Conservation (phyloP, 2,329 filamentous ascomycete genomes). For the Neophaeococcomyces aloes region DNA sequence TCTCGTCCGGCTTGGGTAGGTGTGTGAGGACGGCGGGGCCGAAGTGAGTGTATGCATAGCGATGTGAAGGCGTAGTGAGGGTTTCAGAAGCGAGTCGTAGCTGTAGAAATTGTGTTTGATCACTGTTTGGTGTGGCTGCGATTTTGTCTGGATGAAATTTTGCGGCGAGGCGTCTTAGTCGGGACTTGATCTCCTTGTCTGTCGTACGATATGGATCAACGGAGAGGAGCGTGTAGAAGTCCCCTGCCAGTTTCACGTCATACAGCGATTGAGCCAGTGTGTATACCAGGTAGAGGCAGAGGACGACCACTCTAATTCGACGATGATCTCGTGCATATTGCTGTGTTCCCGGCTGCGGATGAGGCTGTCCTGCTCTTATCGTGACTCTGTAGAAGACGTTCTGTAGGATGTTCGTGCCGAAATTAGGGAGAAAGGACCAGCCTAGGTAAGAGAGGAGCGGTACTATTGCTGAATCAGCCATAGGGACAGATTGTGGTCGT, state of each 20-base stretch:
- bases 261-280: slow-evolving; percentile 88
- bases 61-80: slow-evolving; percentile 60
- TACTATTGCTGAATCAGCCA: slow-evolving; percentile 29
- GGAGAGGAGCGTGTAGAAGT: slow-evolving; percentile 70
- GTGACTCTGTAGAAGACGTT: slow-evolving; percentile 75
- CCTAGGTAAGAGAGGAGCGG: slow-evolving; percentile 46
- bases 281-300: slow-evolving; percentile 75
- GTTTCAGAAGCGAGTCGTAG: slow-evolving; percentile 77
- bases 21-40: slow-evolving; percentile 55
- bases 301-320: slow-evolving; percentile 71
- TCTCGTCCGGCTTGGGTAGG: slow-evolving; percentile 31
- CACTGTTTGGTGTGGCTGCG: slow-evolving; percentile 15
- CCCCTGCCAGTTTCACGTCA: slow-evolving; percentile 57
- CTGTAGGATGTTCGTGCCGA: slow-evolving; percentile 68
- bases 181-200: slow-evolving; percentile 69
- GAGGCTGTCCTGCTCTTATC: slow-evolving; percentile 79
- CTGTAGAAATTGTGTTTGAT: slow-evolving; percentile 59
- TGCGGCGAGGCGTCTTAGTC: slow-evolving; percentile 65
- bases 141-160: slow-evolving; percentile 78
- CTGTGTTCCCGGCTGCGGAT: slow-evolving; percentile 56
- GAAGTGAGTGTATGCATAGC: slow-evolving; percentile 85
- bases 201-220: slow-evolving; percentile 53
- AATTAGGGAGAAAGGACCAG: slow-evolving; percentile 59
- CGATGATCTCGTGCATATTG: slow-evolving; percentile 65
- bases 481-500: slow-evolving; percentile 5